phyloP scores from a whole-genome alignment of 352 stramenopile genomes.

The Pythium folliculosum region DNA sequence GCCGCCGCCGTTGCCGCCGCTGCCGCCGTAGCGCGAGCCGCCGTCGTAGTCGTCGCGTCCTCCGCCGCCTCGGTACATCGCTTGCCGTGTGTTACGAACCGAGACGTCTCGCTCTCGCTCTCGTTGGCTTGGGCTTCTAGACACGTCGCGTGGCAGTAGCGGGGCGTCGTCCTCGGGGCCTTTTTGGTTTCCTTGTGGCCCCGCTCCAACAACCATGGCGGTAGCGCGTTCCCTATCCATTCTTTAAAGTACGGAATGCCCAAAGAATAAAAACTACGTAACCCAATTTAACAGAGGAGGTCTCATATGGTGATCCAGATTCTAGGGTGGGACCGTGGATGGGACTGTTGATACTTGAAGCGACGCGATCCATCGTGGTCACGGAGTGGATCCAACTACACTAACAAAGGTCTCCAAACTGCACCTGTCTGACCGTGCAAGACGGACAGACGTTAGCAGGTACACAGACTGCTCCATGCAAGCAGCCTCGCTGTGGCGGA shows the following conservation, averaged over 20 bases:
- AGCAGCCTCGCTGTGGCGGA: neutral
- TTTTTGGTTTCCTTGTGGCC: constrained; percentile 1
- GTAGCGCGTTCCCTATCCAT: neutral
- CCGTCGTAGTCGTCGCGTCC: constrained; percentile 27
- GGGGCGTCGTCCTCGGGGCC: neutral
- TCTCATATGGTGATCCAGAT: neutral
- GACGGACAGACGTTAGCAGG: neutral
- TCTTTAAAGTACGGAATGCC: constrained; percentile 10
- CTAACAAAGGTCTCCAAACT: neutral
- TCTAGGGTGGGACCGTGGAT: neutral
- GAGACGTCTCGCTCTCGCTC: neutral
- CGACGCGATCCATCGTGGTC: neutral
- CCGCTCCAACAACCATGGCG: constrained; percentile 14
- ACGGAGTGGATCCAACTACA: neutral
- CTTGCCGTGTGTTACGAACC: neutral
- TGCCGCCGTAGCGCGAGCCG: constrained; percentile 28
- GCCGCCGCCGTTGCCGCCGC: constrained; percentile 25
- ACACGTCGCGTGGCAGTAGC: neutral
- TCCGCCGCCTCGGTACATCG: constrained; percentile 33
- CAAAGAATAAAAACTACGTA: no score
- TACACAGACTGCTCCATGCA: neutral
- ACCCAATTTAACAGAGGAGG: neutral
- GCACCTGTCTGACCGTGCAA: neutral
- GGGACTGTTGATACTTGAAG: neutral
- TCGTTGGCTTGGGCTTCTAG: neutral